These are phyloP conservation scores for Didymella keratinophila DNA, from an alignment of 2,329 filamentous ascomycete species.

Conservation along the genomic window DNA sequence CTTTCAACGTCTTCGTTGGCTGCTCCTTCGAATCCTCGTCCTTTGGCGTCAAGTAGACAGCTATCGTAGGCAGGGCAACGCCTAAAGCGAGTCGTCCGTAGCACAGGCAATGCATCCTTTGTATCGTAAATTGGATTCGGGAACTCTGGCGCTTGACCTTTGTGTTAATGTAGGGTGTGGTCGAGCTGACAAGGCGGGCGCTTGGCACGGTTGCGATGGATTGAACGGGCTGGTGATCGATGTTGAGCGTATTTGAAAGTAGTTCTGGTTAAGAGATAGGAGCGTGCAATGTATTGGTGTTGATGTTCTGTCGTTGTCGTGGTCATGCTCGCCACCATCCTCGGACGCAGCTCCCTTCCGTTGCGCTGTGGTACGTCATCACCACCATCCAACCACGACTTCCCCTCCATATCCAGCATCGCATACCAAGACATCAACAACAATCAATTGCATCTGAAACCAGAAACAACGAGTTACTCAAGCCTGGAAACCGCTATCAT, in stretches of 20 bases:
- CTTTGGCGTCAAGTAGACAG: conserved; percentile 15
- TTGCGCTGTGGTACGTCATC: conserved; percentile 15
- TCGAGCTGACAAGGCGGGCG: too few species aligned
- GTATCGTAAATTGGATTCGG: not conserved
- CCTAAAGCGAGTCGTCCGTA: conserved; percentile 17
- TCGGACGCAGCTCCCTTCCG: not conserved
- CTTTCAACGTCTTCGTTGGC: not conserved
- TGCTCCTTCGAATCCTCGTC: not conserved
- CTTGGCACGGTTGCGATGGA: too few species aligned
- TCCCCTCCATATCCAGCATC: not conserved
- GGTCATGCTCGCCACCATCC: conserved; percentile 3
- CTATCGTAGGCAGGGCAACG: conserved; percentile 11
- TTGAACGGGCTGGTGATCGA: too few species aligned
- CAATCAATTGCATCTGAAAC: not conserved
- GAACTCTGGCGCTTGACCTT: not conserved
- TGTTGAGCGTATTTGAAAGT: too few species aligned
- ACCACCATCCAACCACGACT: not conserved
- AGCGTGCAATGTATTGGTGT: not conserved
- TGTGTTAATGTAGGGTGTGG: too few species aligned
- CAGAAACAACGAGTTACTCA: not conserved
- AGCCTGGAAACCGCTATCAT: not conserved
- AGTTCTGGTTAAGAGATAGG: too few species aligned
- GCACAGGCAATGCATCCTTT: conserved; percentile 10
- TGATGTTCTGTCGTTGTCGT: not conserved
- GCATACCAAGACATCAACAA: not conserved